Conservation (phyloP, 352 stramenopile genomes). For the Phytophthora idaei region DNA sequence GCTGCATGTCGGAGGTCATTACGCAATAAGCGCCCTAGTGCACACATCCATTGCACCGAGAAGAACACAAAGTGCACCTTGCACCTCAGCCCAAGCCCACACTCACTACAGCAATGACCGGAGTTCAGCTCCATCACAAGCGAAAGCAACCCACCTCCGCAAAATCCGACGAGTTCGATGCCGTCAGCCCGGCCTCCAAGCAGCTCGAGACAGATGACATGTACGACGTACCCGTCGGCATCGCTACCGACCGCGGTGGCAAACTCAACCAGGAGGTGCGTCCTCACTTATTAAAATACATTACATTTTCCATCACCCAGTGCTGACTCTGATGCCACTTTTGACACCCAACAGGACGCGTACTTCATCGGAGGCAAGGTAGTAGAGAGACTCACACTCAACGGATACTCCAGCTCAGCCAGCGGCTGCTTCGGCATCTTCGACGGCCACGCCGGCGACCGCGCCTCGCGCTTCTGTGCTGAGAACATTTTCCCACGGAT, state of each 20-base stretch:
- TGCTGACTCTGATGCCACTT: conserved; percentile 3
- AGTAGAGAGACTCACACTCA: conserved; percentile 70
- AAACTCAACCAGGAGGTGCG: conserved; percentile 80
- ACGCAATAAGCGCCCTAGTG: conserved; percentile 17
- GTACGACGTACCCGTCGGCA: conserved; percentile 56
- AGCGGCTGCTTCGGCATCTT: conserved; percentile 85
- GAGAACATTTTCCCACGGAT: conserved; percentile 78
- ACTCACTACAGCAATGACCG: conserved; percentile 21
- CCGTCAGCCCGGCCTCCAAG: conserved; percentile 30
- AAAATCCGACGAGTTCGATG: conserved; percentile 18
- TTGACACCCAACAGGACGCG: conserved; percentile 54
- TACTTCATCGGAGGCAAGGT: conserved; percentile 81
- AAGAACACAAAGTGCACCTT: background rate
- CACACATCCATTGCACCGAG: conserved; percentile 13
- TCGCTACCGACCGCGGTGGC: conserved; percentile 72
- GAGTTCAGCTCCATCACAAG: conserved; percentile 35
- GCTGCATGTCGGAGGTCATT: conserved; percentile 23
- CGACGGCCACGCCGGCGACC: conserved; percentile 81
- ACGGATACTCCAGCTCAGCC: conserved; percentile 67
- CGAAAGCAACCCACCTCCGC: conserved; percentile 38
- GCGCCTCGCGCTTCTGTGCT: conserved; percentile 77
- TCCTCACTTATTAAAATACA: background rate
- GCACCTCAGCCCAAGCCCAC: background rate
- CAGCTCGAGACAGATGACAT: conserved; percentile 53
- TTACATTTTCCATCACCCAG: background rate